These are phyloP conservation scores for Auricularia auricula-judae DNA, from an alignment of 768 basidiomycete genomes.

Conservation along the genomic window DNA sequence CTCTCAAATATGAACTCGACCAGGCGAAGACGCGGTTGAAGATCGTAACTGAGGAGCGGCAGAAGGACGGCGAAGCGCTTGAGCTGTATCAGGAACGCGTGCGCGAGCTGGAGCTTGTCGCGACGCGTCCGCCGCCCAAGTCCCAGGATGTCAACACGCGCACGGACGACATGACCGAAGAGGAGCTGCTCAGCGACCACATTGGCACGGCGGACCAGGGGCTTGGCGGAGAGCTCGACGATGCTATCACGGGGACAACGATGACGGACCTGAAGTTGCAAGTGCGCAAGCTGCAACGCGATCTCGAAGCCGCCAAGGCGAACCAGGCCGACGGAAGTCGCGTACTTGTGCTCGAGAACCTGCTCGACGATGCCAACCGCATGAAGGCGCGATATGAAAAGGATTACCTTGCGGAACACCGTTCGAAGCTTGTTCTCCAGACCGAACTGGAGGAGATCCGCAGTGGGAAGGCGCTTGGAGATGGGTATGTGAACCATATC, in stretches of 20 bases:
- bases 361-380: slow-evolving; percentile 82
- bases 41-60: slow-evolving; percentile 55
- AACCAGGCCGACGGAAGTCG: slow-evolving; percentile 69
- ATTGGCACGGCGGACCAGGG: slow-evolving; percentile 37
- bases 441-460: slow-evolving; percentile 81
- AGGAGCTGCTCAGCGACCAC: slow-evolving; percentile 27
- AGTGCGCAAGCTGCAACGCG: slow-evolving; percentile 68
- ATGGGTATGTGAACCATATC: slow-evolving; percentile 25
- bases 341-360: slow-evolving; percentile 77
- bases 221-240: slow-evolving; percentile 77
- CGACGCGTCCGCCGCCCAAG: background rate
- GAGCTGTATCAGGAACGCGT: slow-evolving; percentile 87
- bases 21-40: slow-evolving; percentile 60
- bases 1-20: slow-evolving; percentile 64
- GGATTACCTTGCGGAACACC: slow-evolving; percentile 76
- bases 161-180: slow-evolving; percentile 28
- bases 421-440: slow-evolving; percentile 71
- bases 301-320: slow-evolving; percentile 62
- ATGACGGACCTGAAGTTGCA: slow-evolving; percentile 90
- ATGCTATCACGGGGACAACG: slow-evolving; percentile 71
- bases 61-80: slow-evolving; percentile 72
- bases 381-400: slow-evolving; percentile 83
- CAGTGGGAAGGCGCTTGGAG: slow-evolving; percentile 71
- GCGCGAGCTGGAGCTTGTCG: slow-evolving; percentile 66
- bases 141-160: background rate